A percentile compares a stretch with the other conserved stretches of the same genome.
These are phyloP conservation scores for Fusarium scirpi DNA, from an alignment of 2,329 filamentous ascomycete species.

Conservation along the genomic window DNA sequence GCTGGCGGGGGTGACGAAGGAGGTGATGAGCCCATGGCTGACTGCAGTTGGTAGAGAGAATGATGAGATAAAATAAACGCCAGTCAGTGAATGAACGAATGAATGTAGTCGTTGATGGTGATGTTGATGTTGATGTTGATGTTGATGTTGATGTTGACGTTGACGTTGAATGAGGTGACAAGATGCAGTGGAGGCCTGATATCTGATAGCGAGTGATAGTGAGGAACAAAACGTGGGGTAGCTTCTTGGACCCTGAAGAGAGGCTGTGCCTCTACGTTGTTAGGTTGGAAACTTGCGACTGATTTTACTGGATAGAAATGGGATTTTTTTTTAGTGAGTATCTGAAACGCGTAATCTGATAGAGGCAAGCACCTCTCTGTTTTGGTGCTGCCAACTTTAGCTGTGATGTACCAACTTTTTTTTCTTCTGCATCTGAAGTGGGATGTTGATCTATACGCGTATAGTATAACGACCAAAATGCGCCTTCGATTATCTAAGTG, in stretches of 20 bases:
- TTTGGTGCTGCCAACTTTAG: slow-evolving; percentile 17
- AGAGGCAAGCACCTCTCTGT: background rate
- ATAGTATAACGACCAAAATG: background rate
- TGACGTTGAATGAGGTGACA: slow-evolving; percentile 11
- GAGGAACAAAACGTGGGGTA: slow-evolving; percentile 28
- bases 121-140: background rate
- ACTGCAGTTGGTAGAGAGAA: background rate
- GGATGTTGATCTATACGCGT: background rate
- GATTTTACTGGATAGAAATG: background rate
- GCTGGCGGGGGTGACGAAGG: slow-evolving; percentile 32
- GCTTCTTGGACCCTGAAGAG: slow-evolving; percentile 12
- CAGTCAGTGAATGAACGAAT: background rate
- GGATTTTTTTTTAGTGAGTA: background rate
- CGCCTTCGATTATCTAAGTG: background rate
- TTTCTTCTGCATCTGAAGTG: background rate
- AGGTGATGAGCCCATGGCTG: slow-evolving; percentile 10
- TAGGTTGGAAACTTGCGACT: background rate
- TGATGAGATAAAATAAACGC: background rate
- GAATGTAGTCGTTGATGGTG: background rate
- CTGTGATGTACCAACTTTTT: slow-evolving; percentile 2
- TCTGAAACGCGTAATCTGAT: slow-evolving; percentile 21
- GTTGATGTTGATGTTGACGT: background rate
- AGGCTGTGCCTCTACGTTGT: slow-evolving; percentile 11
- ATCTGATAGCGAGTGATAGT: background rate
- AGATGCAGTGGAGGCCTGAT: background rate